Evolutionary conservation across 352 stramenopile species (phyloP), one percentile per base, ranked within the genome.

Genomic region (Aphanomyces astaci): DNA sequence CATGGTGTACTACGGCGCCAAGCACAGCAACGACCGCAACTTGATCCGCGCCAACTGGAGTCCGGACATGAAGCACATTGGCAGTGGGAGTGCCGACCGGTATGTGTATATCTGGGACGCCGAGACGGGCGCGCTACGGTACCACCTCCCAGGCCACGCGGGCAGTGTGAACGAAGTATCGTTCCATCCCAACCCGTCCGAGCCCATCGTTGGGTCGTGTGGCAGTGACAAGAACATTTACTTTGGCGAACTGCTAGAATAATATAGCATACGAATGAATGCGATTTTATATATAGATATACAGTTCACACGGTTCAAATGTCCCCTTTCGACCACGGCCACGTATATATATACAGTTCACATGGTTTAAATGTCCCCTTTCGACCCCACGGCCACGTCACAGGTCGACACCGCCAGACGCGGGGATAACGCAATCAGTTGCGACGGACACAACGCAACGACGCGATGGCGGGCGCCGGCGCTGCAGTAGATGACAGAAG

Each of bases 71-170:
- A 81, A 78, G 22, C 87, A 89, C 69, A 89, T 98, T 17, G 82
- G 80, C 27, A 87, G 81, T 64, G 91, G 90, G n/a, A 96, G 86
- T 39, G 87, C 90, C 2, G 91, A 98, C 77, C 80, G 88, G 45
- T 87, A 92, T 65, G 94, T 98, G 72, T 96, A 98, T 78, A 85
- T 98, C 66, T 98, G 94, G 94, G 95, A 98, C 75, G 83, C 91
- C 59, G 79, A 94, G 31, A 91, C 84, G 57, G 79, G 85, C 3
- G 86, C 95, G 68, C 81, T 98, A 70, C 81, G 97, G 33, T 98
- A 98, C 79, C 83, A 89, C 53, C 71, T 98, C 45, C 92, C 93
- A 52, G 96, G 94, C 28, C 96, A 98, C 80, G 88, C 79, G 56
- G 92, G 91, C 33, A 96, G 88, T 75, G 94, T 98, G 36, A 98